These are phyloP conservation scores for Nidula niveotomentosa DNA, from an alignment of 1,284 basidiomycete genomes.

Conservation along the genomic window DNA sequence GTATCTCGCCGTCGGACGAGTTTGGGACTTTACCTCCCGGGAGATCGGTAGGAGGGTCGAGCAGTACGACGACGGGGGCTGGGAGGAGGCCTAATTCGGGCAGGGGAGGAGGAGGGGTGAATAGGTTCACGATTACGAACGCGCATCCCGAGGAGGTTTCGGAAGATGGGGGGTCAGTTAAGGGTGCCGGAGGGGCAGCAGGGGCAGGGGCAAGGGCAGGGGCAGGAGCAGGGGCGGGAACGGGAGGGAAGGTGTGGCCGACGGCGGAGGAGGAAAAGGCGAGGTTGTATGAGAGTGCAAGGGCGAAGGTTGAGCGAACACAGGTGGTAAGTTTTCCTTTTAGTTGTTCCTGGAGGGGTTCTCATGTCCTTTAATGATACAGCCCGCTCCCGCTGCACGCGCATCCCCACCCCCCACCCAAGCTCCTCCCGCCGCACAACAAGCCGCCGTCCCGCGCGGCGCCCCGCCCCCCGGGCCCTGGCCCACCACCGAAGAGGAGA, in stretches of 20 bases:
- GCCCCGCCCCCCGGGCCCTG: constrained; percentile 32
- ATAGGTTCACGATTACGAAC: constrained; percentile 36
- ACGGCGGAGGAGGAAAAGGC: constrained; percentile 69
- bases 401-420: constrained; percentile 13
- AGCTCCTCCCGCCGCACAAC: constrained; percentile 13
- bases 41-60: background rate
- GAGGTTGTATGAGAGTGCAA: constrained; percentile 64
- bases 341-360: constrained; percentile 10
- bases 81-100: constrained; percentile 19
- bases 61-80: constrained; percentile 6
- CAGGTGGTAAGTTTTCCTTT: constrained; percentile 31
- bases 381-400: constrained; percentile 11
- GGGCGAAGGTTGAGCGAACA: constrained; percentile 54
- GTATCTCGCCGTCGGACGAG: background rate
- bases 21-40: background rate
- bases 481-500: constrained; percentile 74
- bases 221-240: constrained; percentile 5
- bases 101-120: constrained; percentile 14
- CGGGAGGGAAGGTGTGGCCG: constrained; percentile 34
- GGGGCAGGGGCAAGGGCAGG: background rate
- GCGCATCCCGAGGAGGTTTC: constrained; percentile 20
- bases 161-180: constrained; percentile 4
- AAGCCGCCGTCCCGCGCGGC: constrained; percentile 1
- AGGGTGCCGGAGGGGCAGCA: background rate
- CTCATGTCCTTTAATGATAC: background rate